These are phyloP conservation scores for Pseudogymnoascus pannorum DNA, from an alignment of 2,329 filamentous ascomycete genomes.

Conservation along the genomic window DNA sequence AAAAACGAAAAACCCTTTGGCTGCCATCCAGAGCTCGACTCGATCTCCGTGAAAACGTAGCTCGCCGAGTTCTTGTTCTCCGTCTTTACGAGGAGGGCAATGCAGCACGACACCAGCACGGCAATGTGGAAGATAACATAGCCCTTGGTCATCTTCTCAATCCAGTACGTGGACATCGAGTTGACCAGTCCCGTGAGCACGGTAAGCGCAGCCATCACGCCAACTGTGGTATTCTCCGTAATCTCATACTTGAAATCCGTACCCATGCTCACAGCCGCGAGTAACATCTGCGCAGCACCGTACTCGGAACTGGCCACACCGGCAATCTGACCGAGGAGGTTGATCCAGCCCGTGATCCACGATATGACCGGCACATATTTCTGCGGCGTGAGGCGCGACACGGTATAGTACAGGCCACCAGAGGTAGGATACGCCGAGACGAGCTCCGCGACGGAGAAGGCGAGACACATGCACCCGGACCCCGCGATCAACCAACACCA, in stretches of 20 bases:
- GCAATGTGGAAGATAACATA: conserved; percentile 52
- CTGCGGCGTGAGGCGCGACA: conserved; percentile 44
- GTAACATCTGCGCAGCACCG: conserved; percentile 47
- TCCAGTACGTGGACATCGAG: conserved; percentile 48
- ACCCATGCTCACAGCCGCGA: conserved; percentile 47
- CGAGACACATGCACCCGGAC: conserved; percentile 48
- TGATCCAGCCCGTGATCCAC: conserved; percentile 41
- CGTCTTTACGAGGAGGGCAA: conserved; percentile 43
- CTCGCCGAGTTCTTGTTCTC: conserved; percentile 42
- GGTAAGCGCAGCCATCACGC: conserved; percentile 48
- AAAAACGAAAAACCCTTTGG: conserved; percentile 48
- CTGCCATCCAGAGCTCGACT: conserved; percentile 44
- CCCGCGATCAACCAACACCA: conserved; percentile 55
- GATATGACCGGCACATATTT: conserved; percentile 41
- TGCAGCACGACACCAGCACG: conserved; percentile 43
- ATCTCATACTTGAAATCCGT: conserved; percentile 41
- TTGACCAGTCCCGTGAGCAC: conserved; percentile 46
- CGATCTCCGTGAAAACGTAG: conserved; percentile 49
- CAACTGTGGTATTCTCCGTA: conserved; percentile 40
- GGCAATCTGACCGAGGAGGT: conserved; percentile 41
- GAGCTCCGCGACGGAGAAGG: conserved; percentile 46
- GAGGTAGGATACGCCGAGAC: conserved; percentile 52
- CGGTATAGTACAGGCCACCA: conserved; percentile 46
- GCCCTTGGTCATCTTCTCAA: conserved; percentile 49
- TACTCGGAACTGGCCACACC: conserved; percentile 52